A percentile compares a stretch with the other conserved stretches of the same genome.
Evolutionary conservation across 768 basidiomycete species (phyloP).

Genomic region (Termitomyces heimii): DNA sequence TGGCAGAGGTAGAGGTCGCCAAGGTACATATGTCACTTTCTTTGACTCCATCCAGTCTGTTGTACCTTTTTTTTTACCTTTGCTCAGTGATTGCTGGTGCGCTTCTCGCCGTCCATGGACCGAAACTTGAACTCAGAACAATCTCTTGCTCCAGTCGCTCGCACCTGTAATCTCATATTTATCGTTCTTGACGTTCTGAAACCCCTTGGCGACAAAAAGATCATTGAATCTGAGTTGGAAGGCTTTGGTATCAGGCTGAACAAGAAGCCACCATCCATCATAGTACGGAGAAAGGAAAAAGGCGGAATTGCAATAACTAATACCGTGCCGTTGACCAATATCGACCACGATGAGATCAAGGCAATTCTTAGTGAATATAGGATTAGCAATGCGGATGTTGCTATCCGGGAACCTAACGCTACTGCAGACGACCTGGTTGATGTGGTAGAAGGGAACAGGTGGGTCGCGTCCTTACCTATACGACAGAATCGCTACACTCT

Average conservation of each 20-base stretch:
- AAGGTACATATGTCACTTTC: conserved; percentile 43
- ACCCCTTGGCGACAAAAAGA: conserved; percentile 90
- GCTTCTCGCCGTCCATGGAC: conserved; percentile 16
- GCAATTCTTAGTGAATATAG: conserved; percentile 92
- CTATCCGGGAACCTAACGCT: conserved; percentile 87
- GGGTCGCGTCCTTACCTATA: conserved; percentile 11
- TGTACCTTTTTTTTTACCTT: not conserved
- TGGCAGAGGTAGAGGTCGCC: conserved; percentile 92
- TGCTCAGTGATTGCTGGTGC: conserved; percentile 69
- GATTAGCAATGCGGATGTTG: conserved; percentile 83
- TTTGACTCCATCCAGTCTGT: conserved; percentile 2
- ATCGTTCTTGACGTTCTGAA: conserved; percentile 98
- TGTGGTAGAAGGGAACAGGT: conserved; percentile 94
- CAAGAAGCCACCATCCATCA: conserved; percentile 86
- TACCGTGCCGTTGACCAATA: conserved; percentile 92
- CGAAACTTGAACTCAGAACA: conserved; percentile 9
- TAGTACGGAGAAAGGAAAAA: conserved; percentile 82
- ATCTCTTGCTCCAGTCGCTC: conserved; percentile 60
- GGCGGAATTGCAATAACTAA: conserved; percentile 94
- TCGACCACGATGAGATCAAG: conserved; percentile 95
- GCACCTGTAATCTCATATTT: conserved; percentile 97
- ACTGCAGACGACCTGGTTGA: conserved; percentile 97
- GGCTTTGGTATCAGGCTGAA: conserved; percentile 98
- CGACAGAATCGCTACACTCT: not conserved
- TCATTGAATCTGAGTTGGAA: conserved; percentile 91